Conservation (phyloP, 768 basidiomycete species). For the Naematelia encephala region DNA sequence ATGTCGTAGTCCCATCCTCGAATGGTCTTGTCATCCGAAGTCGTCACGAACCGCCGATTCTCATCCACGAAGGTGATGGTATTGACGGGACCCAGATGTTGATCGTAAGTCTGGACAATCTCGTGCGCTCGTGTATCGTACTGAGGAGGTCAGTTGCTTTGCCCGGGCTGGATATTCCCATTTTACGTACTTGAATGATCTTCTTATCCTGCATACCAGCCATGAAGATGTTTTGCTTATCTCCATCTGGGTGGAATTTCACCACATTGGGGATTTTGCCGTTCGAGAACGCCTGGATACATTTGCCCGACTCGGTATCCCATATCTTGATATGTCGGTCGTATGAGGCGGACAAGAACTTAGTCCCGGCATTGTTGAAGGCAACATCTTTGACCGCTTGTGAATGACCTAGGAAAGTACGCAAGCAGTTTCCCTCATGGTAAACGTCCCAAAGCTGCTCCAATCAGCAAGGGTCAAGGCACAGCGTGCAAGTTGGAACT, state of each 20-base stretch:
- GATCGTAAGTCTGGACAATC: constrained; percentile 97
- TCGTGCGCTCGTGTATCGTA: constrained; percentile 94
- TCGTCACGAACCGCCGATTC: constrained; percentile 93
- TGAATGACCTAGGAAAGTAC: constrained; percentile 94
- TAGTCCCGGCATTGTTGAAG: constrained; percentile 87
- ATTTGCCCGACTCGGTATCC: constrained; percentile 98
- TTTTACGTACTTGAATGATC: constrained; percentile 77
- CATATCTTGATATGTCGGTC: constrained; percentile 98
- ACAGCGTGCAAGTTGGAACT: constrained; percentile 17
- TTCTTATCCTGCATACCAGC: constrained; percentile 99
- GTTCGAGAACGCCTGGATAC: constrained; percentile 92
- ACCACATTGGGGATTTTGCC: constrained; percentile 97
- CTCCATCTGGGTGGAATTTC: constrained; percentile 90
- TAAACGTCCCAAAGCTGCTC: constrained; percentile 94
- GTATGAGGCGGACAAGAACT: constrained; percentile 87
- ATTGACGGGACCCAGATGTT: constrained; percentile 96
- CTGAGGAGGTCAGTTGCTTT: too few species aligned
- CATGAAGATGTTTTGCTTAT: constrained; percentile 92
- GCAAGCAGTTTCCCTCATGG: constrained; percentile 89
- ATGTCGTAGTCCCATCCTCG: constrained; percentile 99
- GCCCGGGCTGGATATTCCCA: neutral
- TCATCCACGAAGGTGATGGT: constrained; percentile 99
- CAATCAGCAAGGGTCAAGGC: neutral
- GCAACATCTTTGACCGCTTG: constrained; percentile 95
- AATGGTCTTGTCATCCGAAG: constrained; percentile 98